Evolutionary conservation across 139 green algal species (phyloP), one percentile per base, ranked within the genome.

Genomic region (Chlamydomonas sp.): DNA sequence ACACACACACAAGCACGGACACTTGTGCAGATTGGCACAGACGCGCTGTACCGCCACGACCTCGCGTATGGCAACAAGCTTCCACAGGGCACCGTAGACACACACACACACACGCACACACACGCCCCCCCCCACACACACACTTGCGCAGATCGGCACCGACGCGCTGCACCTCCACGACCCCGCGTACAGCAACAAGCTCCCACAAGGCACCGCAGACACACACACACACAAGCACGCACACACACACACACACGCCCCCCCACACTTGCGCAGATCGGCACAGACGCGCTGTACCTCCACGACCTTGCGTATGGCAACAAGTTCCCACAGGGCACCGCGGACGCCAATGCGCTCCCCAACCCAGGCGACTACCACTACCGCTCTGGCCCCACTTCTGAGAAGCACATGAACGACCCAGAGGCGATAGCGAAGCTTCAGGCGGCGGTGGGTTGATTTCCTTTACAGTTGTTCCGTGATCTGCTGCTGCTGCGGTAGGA

Each of bases 361-460:
- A 62, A 95, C 81, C 61, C 83, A 63, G 65, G 65, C 26, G 65
- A 71, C 68, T 97, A 91, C 77, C 83, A 92, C 80, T 97, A 85
- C 75, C 74, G 83, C 35, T 73, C 79, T 62, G 36, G 76, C 50
- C 50, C 69, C 26, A 72, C 78, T 36, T 78, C 79, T 5, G 92
- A 97, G 78, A 77, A 83, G 65, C 93, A 98, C 81, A 77, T 98
- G 73, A 98, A 98, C 83, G 85, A 97, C 77, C 93, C 92, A 1
- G 77, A 84, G 5, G 90, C 85, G 28, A 96, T 98, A 38, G 85
- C 91, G 35, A 85, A 88, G 71, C 86, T 98, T 75, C 92, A 97
- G 74, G 85, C 47, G 20, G 59, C 59, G 20, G n/a, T n/a, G n/a
- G n/a, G n/a, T n/a, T n/a, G n/a, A n/a, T n/a, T n/a, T n/a, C n/a